Conservation (phyloP, 1,284 basidiomycete species). For the Meripilus lineatus region DNA sequence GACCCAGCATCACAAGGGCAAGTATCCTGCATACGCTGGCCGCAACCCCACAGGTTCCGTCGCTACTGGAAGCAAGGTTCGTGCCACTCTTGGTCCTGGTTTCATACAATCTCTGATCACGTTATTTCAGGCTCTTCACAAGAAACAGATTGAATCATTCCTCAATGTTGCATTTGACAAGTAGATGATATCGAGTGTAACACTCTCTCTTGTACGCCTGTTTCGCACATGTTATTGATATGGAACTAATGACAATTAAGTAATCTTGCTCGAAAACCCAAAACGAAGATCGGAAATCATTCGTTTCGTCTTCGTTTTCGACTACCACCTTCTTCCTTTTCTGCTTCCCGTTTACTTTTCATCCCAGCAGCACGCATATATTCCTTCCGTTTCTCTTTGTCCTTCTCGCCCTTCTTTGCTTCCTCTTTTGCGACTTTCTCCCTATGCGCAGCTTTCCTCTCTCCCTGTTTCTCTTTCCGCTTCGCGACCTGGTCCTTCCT, state of each 20-base stretch:
- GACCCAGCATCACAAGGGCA: conserved; percentile 88
- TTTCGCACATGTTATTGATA: too few relatives aligned
- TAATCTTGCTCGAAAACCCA: too few relatives aligned
- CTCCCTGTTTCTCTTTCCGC: conserved; percentile 81
- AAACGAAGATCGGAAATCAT: too few relatives aligned
- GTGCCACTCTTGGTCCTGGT: conserved; percentile 15
- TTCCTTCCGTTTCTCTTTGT: conserved; percentile 77
- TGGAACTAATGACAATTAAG: too few relatives aligned
- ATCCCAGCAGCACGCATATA: conserved; percentile 71
- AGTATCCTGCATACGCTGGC: conserved; percentile 84
- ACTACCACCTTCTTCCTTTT: conserved; percentile 49
- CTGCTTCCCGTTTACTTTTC: conserved; percentile 64
- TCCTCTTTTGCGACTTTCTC: conserved; percentile 75
- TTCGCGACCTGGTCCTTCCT: conserved; percentile 81
- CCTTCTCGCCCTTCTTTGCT: conserved; percentile 62
- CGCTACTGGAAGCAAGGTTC: conserved; percentile 84
- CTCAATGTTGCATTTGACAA: conserved; percentile 49
- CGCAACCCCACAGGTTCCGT: conserved; percentile 86
- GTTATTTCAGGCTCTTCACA: conserved; percentile 58
- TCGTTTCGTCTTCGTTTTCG: conserved; percentile 38
- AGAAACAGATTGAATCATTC: conserved; percentile 81
- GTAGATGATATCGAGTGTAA: too few relatives aligned
- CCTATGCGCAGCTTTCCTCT: conserved; percentile 54
- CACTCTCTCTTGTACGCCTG: too few relatives aligned
- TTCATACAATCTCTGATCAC: background rate